Conservation (phyloP, 1,284 basidiomycete genomes). For the Leccinum holopus region DNA sequence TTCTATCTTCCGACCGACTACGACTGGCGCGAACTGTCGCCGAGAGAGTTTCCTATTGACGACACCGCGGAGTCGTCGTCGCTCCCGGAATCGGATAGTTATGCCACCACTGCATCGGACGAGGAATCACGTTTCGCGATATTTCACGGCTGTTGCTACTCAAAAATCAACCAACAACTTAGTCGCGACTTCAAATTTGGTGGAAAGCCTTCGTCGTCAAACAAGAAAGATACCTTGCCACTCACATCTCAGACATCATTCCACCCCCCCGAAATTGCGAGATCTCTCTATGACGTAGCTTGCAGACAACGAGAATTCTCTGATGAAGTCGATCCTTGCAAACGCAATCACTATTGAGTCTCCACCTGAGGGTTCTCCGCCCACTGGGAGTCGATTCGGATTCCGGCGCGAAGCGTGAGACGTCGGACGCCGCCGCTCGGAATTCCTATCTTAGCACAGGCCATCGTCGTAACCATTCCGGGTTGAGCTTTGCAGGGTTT, state of each 20-base stretch:
- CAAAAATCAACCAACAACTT: constrained; percentile 61
- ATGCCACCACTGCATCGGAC: constrained; percentile 13
- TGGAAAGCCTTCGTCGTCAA: constrained; percentile 42
- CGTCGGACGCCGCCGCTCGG: constrained; percentile 23
- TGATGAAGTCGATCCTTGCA: constrained; percentile 60
- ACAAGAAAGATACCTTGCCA: constrained; percentile 15
- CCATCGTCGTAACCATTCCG: constrained; percentile 53
- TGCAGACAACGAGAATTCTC: constrained; percentile 51
- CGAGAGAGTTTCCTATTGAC: constrained; percentile 21
- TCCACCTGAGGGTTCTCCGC: constrained; percentile 35
- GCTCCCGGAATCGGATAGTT: constrained; percentile 22
- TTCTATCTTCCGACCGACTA: constrained; percentile 21
- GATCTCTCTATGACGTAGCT: constrained; percentile 46
- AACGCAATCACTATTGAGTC: constrained; percentile 39
- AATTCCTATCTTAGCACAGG: constrained; percentile 10
- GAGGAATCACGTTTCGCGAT: constrained; percentile 28
- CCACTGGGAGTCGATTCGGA: constrained; percentile 43
- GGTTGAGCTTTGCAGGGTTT: constrained; percentile 64
- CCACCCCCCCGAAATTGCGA: constrained; percentile 55
- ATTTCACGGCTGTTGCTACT: constrained; percentile 41
- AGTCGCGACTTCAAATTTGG: constrained; percentile 74
- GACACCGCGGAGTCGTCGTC: constrained; percentile 25
- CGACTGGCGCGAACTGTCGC: constrained; percentile 19
- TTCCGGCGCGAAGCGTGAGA: constrained; percentile 39
- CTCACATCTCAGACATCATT: constrained; percentile 72